Evolutionary conservation across 2,329 filamentous ascomycete species (phyloP), one percentile per base, ranked within the genome.

Genomic region (Hypoxylon sp.): DNA sequence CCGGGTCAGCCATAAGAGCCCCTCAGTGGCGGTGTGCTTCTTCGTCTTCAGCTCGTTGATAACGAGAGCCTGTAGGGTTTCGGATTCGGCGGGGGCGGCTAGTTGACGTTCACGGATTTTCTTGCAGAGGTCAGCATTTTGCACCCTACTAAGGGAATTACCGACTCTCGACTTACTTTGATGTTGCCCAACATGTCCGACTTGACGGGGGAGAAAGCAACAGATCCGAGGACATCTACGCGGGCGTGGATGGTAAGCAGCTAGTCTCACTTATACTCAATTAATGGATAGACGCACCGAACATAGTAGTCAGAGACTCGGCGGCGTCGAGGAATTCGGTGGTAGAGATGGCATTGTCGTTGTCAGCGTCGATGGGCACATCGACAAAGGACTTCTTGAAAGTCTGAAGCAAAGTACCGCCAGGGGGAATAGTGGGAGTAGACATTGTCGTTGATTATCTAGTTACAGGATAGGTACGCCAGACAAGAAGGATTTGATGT

Each of bases 121-220:
- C 93, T 96, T 72, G 50, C 55, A 22, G 16, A 38, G 26, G 65
- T 74, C 24, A 76, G 71, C 56, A 18, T 30, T 12, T 46, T 56
- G 38, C 42, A 14, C 20, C 22, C 8, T 9, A 22, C 12, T 5
- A 22, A 9, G 16, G 18, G 66, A 42, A 70, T 24, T 54, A 48
- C 16, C 40, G 38, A 9, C 32, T 56, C 18, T 46, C 72, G 77
- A 69, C 79, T 14, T 61, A 96, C 93, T 87, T 93, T 94, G 82
- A 98, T 87, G 82, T 99, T 99, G 78, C 92, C 92, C 50, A 88
- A 79, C 83, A 99, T 92, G 80, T 99, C 96, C 72, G 82, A 91
- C 87, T 97, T 97, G 77, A 98, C 95, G 24, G 93, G 91, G 57
- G 85, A 88, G 82, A 99, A 98, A 70, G 94, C 93, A 32, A 91